Evolutionary conservation across 2,329 filamentous ascomycete genomes (phyloP).

Genomic region (Talaromyces rugulosus): DNA sequence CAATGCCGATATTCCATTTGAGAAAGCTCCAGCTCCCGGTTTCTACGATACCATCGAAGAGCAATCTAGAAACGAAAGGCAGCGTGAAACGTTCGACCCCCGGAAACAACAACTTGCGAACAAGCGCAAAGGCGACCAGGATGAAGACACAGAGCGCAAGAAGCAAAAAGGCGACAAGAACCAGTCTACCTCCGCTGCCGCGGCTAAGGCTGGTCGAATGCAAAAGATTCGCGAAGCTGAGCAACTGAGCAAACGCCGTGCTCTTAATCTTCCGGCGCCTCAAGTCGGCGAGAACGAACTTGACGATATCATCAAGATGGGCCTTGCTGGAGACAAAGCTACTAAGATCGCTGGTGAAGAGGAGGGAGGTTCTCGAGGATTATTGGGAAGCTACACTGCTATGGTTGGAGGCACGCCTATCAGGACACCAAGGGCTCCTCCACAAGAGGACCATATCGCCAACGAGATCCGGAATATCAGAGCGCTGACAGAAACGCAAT

Average conservation of each 20-base stretch:
- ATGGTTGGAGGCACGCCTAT: slow-evolving; percentile 82
- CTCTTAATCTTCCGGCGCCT: slow-evolving; percentile 77
- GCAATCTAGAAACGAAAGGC: slow-evolving; percentile 71
- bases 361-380: slow-evolving; percentile 70
- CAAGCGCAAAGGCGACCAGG: slow-evolving; percentile 88
- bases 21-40: slow-evolving; percentile 80
- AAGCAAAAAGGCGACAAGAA: slow-evolving; percentile 85
- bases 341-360: slow-evolving; percentile 70
- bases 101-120: slow-evolving; percentile 84
- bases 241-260: slow-evolving; percentile 86
- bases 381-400: slow-evolving; percentile 81
- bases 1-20: slow-evolving; percentile 97
- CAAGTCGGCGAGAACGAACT: slow-evolving; percentile 91
- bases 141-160: slow-evolving; percentile 77
- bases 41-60: slow-evolving; percentile 95
- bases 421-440: slow-evolving; percentile 82
- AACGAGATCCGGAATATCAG: slow-evolving; percentile 95
- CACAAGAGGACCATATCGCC: slow-evolving; percentile 90
- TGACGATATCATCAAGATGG: slow-evolving; percentile 99
- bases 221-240: slow-evolving; percentile 94
- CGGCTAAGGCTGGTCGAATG: slow-evolving; percentile 87
- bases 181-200: slow-evolving; percentile 68
- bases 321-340: slow-evolving; percentile 84
- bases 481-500: slow-evolving; percentile 88
- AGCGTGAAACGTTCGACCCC: slow-evolving; percentile 83